Percentiles rank a stretch among this genome's conserved stretches.
Evolutionary conservation across 2,329 filamentous ascomycete genomes (phyloP).

Genomic region (Diaporthe batatas): DNA sequence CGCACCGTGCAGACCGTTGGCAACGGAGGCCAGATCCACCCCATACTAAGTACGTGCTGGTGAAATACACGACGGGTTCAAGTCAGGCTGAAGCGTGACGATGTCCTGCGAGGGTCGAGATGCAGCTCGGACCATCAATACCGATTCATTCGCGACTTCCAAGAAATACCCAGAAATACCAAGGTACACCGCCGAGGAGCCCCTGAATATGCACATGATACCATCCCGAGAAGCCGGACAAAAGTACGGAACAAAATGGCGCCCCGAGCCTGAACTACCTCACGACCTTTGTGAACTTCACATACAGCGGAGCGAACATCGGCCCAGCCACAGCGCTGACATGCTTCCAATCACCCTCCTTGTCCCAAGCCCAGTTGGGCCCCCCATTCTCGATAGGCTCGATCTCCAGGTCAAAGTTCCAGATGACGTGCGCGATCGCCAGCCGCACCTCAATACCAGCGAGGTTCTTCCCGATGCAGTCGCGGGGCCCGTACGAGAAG

Average conservation of each 20-base stretch:
- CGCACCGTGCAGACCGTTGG: not conserved
- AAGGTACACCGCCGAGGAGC: not conserved
- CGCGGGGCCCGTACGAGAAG: constrained; percentile 3
- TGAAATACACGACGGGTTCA: no score
- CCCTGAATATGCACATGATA: not conserved
- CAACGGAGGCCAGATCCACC: not conserved
- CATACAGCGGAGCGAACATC: not conserved
- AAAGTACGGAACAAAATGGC: not conserved
- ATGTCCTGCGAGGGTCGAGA: not conserved
- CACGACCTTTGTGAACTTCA: not conserved
- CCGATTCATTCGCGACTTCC: not conserved
- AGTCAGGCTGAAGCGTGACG: no score
- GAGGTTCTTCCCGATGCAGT: constrained; percentile 15
- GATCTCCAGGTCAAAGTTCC: constrained; percentile 15
- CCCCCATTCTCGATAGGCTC: constrained; percentile 6
- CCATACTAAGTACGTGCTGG: no score
- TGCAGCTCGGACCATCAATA: not conserved
- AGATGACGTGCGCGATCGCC: constrained; percentile 15
- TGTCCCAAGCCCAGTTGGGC: constrained; percentile 13
- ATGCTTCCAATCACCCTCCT: constrained; percentile 17
- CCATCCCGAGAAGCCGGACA: not conserved
- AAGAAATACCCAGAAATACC: not conserved
- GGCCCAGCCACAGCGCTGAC: constrained; percentile 21
- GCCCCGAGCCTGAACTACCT: not conserved
- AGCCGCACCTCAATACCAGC: not conserved